A percentile compares a stretch with the other conserved stretches of the same genome.
Evolutionary conservation across 1,139 yeast genomes (phyloP).

Genomic region (Yamadazyma dushanensis): DNA sequence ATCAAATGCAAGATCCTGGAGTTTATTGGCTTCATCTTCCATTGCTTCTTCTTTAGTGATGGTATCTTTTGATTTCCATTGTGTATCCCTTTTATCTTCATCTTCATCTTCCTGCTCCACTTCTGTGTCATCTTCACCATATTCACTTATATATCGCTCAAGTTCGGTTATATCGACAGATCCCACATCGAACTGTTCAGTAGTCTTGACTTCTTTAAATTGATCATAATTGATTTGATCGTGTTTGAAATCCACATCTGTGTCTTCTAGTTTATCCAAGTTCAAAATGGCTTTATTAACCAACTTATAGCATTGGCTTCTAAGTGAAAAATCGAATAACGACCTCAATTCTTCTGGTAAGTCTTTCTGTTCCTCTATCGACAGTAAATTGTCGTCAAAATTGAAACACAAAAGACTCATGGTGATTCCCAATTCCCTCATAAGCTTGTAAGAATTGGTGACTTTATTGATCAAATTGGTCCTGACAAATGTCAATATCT

Average conservation of each 20-base stretch:
- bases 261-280: conserved; percentile 19
- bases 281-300: conserved; percentile 53
- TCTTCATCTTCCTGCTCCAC: conserved; percentile 1
- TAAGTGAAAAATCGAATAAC: conserved; percentile 52
- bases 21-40: conserved; percentile 27
- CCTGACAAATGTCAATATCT: conserved; percentile 59
- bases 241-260: conserved; percentile 12
- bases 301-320: conserved; percentile 58
- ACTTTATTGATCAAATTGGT: conserved; percentile 62
- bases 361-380: conserved; percentile 38
- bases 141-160: conserved; percentile 9
- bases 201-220: background rate
- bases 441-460: conserved; percentile 45
- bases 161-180: conserved; percentile 6
- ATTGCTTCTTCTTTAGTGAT: conserved; percentile 19
- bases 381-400: conserved; percentile 35
- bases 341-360: conserved; percentile 54
- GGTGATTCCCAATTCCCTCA: conserved; percentile 66
- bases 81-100: conserved; percentile 7
- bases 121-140: conserved; percentile 9
- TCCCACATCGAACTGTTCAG: conserved; percentile 17
- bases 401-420: conserved; percentile 67
- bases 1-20: conserved; percentile 31
- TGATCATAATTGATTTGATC: conserved; percentile 13
- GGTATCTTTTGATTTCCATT: conserved; percentile 6